Base-by-base conservation (phyloP, 73 alveolate genomes). In the Paramecium sexaurelia region DNA sequence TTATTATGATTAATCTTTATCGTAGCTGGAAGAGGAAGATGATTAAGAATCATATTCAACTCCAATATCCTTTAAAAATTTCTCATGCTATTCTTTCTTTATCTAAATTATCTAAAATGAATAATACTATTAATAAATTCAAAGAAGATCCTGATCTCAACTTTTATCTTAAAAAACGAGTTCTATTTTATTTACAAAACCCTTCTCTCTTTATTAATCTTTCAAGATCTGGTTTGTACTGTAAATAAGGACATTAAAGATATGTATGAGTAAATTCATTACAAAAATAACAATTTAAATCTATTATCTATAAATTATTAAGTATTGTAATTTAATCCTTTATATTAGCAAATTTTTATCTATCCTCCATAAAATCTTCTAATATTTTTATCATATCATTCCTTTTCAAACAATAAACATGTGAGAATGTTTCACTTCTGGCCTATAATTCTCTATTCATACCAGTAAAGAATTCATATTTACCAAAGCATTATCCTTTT, bases 181-280 rank as follows among this genome's bases (percentile, higher is more conserved):
- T 11, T 71, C 86, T 4, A 27, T 11, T 33, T 37, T 71, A 36
- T 27, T 27, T 35, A 27, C 32, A 71, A 1, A 71, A 71, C 3
- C 86, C 86, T 32, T 71, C 86, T n/a, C 26, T 33, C 26, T 71
- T 71, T 29, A 71, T 37, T 7, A 78, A 24, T 32, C 43, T 39
- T 15, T 78, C 90, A 1, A 78, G 13, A 78, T 78, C 55, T 78
- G 90, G 90, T 43, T 78, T 41, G 41, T 78, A 78, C 6, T 41
- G 8, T 33, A 78, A 24, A 41, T 78, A 24, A 40, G 68, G 40
- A 43, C 90, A 78, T 41, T 78, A 20, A 5, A 7, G 10, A 43
- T 36, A 29, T 3, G 39, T 19, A 27, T 78, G 90, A 41, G 45
- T 45, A 32, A 35, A 36, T 43, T 33, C 90, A 41, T 20, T 20